A percentile compares a stretch with the other conserved stretches of the same genome.
Evolutionary conservation across 176 grass and related monocot species (phyloP).

Genomic region (Miscanthus lutarioriparius): DNA sequence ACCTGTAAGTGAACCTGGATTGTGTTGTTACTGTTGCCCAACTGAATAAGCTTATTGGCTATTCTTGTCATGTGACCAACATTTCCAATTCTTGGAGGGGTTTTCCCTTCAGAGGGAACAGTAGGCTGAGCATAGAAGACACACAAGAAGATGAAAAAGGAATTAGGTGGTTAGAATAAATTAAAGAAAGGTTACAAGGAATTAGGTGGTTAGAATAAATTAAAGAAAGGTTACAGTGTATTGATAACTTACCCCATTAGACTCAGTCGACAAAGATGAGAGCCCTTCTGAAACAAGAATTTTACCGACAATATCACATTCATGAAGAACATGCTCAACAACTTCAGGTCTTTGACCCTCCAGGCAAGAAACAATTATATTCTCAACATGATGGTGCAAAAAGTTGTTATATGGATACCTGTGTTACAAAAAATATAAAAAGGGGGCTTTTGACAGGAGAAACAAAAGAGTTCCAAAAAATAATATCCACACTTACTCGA

Average conservation of each 20-base stretch:
- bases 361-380: constrained; percentile 86
- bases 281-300: constrained; percentile 81
- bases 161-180: background rate
- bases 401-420: constrained; percentile 99
- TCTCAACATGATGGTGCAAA: constrained; percentile 96
- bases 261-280: constrained; percentile 67
- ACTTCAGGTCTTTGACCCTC: constrained; percentile 77
- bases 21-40: constrained; percentile 59
- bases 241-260: constrained; percentile 62
- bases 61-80: constrained; percentile 91
- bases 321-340: constrained; percentile 85
- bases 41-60: constrained; percentile 91
- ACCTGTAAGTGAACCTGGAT: constrained; percentile 82
- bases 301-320: constrained; percentile 85
- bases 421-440: constrained; percentile 36
- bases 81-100: constrained; percentile 90
- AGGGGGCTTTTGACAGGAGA: background rate
- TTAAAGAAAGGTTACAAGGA: background rate
- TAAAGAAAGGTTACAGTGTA: background rate
- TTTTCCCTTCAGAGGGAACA: constrained; percentile 62
- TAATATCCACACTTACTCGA: constrained; percentile 66
- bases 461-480: constrained; percentile 18
- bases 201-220: background rate
- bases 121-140: constrained; percentile 63
- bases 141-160: background rate